Percentiles rank a stretch among this genome's conserved stretches.
Conservation (phyloP, 2,329 filamentous ascomycete species). For the Colletotrichum graminicola region DNA sequence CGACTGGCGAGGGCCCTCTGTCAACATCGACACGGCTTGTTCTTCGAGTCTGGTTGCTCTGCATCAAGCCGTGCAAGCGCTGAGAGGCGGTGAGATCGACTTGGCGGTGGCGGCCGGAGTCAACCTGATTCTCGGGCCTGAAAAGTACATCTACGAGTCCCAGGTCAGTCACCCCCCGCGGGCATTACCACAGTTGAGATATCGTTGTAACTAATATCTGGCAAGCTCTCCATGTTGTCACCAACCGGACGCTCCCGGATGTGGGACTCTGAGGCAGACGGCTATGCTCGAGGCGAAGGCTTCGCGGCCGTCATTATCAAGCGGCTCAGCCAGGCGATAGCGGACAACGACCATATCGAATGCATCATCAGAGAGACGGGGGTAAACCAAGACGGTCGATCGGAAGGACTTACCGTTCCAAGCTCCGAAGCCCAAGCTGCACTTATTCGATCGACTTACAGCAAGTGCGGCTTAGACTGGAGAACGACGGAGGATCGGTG, state of each 20-base stretch:
- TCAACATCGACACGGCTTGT: constrained; percentile 58
- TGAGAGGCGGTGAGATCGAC: constrained; percentile 41
- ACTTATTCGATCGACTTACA: constrained; percentile 48
- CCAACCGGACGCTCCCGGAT: constrained; percentile 46
- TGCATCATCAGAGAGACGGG: constrained; percentile 45
- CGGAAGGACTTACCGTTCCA: constrained; percentile 52
- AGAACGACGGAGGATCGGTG: constrained; percentile 29
- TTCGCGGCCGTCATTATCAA: constrained; percentile 62
- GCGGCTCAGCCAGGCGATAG: constrained; percentile 56
- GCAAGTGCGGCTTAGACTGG: constrained; percentile 18
- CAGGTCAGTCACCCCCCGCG: background rate
- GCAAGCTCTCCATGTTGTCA: constrained; percentile 22
- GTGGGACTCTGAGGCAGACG: constrained; percentile 59
- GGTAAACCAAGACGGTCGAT: constrained; percentile 46
- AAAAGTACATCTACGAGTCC: background rate
- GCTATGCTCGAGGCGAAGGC: constrained; percentile 67
- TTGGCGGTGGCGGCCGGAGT: background rate
- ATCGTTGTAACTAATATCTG: background rate
- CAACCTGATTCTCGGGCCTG: background rate
- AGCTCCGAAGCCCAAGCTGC: constrained; percentile 46
- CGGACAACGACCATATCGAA: constrained; percentile 47
- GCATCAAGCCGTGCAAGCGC: constrained; percentile 54
- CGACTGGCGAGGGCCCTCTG: constrained; percentile 45
- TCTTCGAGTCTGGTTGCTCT: constrained; percentile 58
- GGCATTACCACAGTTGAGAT: no score